Percentiles rank a stretch among this genome's conserved stretches.
Conservation (phyloP, 495 filamentous ascomycete species). For the Penicillium tannophilum region DNA sequence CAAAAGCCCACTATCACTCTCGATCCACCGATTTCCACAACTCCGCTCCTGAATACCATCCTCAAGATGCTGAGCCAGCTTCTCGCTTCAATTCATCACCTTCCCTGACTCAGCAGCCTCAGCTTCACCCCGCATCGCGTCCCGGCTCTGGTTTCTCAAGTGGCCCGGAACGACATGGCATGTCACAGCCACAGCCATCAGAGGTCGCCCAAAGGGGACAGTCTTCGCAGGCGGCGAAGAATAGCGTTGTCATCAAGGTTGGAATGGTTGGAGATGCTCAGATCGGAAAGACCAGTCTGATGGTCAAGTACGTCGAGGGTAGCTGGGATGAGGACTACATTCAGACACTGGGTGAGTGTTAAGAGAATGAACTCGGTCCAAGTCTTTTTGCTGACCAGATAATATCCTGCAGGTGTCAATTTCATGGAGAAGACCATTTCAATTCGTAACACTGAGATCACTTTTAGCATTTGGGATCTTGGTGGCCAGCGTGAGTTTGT, state of each 20-base stretch:
- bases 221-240: constrained; percentile 56
- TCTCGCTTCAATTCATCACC: constrained; percentile 42
- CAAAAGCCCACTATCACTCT: constrained; percentile 46
- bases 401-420: constrained; percentile 68
- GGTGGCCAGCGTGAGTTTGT: constrained; percentile 98
- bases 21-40: constrained; percentile 48
- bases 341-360: constrained; percentile 79
- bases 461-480: constrained; percentile 98
- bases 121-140: constrained; percentile 46
- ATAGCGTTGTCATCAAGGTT: constrained; percentile 97
- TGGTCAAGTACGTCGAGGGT: constrained; percentile 99
- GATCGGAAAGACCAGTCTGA: constrained; percentile 97
- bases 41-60: constrained; percentile 42
- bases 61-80: constrained; percentile 45
- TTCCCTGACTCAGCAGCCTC: constrained; percentile 43
- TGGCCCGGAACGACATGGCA: constrained; percentile 43
- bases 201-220: constrained; percentile 47
- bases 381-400: not conserved
- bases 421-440: constrained; percentile 99
- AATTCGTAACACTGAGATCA: constrained; percentile 99
- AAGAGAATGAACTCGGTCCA: not conserved
- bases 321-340: constrained; percentile 99
- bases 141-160: constrained; percentile 54
- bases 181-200: constrained; percentile 41
- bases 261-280: constrained; percentile 99